Conservation (phyloP, 768 basidiomycete genomes). For the Leucosporidium yakuticum region DNA sequence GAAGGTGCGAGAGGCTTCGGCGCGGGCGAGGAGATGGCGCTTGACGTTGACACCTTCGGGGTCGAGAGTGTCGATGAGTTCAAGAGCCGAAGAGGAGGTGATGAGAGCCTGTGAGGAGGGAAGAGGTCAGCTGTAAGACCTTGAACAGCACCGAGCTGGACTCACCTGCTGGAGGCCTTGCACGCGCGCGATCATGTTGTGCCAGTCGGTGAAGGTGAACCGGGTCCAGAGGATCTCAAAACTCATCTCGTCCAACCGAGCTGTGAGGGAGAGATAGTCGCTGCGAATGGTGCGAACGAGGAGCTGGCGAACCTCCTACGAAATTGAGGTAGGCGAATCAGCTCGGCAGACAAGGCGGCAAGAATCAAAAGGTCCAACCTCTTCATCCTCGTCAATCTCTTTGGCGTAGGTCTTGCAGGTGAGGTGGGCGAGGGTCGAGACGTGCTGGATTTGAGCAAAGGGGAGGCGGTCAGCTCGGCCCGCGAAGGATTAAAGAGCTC, state of each 20-base stretch:
- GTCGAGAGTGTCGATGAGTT: slow-evolving; percentile 31
- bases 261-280: slow-evolving; percentile 28
- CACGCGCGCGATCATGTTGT: slow-evolving; percentile 19
- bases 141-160: neutral
- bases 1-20: slow-evolving; percentile 59
- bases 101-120: slow-evolving; percentile 16
- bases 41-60: slow-evolving; percentile 28
- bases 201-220: slow-evolving; percentile 18
- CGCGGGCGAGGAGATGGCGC: slow-evolving; percentile 51
- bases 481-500: neutral
- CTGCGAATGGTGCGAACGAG: slow-evolving; percentile 27
- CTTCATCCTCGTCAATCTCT: slow-evolving; percentile 22
- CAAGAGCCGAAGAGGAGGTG: slow-evolving; percentile 24
- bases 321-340: no score
- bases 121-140: neutral
- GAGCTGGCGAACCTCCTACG: slow-evolving; percentile 28
- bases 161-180: slow-evolving; percentile 29
- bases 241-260: slow-evolving; percentile 18
- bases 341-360: no score
- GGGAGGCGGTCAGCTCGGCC: neutral
- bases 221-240: slow-evolving; percentile 21
- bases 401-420: slow-evolving; percentile 27
- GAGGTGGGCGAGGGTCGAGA: slow-evolving; percentile 27
- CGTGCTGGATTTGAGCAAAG: slow-evolving; percentile 22
- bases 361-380: slow-evolving; percentile 1